Percentiles rank a stretch among this genome's conserved stretches.
These are phyloP conservation scores for Starmera amethionina DNA, from an alignment of 805 yeast genomes.

Conservation along the genomic window DNA sequence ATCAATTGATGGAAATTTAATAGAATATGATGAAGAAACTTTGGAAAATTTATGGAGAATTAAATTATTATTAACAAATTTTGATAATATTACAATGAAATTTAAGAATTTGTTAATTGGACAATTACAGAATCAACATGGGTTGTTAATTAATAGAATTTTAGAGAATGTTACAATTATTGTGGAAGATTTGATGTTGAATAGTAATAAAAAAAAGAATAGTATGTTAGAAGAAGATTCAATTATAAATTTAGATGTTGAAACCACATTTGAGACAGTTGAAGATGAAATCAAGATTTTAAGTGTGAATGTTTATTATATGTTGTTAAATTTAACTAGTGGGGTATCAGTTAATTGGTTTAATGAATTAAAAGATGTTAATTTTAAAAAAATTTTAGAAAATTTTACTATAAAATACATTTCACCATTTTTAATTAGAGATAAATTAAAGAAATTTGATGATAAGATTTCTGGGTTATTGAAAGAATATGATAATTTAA, in stretches of 20 bases:
- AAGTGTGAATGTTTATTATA: constrained; percentile 41
- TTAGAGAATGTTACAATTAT: constrained; percentile 46
- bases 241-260: constrained; percentile 14
- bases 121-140: constrained; percentile 36
- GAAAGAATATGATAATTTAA: constrained; percentile 29
- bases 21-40: constrained; percentile 25
- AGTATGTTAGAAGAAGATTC: constrained; percentile 10
- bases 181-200: constrained; percentile 26
- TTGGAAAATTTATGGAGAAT: constrained; percentile 55
- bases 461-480: constrained; percentile 25
- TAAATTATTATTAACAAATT: constrained; percentile 51
- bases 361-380: constrained; percentile 56
- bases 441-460: constrained; percentile 45
- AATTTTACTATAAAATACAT: constrained; percentile 49
- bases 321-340: constrained; percentile 41
- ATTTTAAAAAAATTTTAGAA: constrained; percentile 50
- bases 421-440: constrained; percentile 52
- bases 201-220: constrained; percentile 12
- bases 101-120: constrained; percentile 51
- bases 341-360: constrained; percentile 61
- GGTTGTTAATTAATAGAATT: constrained; percentile 36
- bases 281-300: constrained; percentile 25
- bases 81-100: constrained; percentile 54
- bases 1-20: constrained; percentile 15
- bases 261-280: constrained; percentile 4